Evolutionary conservation across 2,329 filamentous ascomycete genomes (phyloP), one percentile per base, ranked within the genome.

Genomic region (Claviceps sp.): DNA sequence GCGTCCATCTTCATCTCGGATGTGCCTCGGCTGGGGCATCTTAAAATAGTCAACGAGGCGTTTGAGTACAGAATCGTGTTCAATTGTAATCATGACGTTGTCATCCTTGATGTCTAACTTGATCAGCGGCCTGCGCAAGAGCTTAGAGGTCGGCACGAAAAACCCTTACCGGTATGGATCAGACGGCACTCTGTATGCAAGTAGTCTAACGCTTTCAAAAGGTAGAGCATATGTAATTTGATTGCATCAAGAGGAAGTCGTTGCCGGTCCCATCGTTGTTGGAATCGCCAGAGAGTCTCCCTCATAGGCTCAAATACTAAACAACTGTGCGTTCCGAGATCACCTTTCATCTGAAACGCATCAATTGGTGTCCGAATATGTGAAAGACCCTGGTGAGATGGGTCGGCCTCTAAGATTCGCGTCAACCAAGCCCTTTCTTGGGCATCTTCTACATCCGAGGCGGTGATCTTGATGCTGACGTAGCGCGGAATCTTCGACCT

Each of bases 241-340:
- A 60, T 54, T 3, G 58, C 5, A 2, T 54, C 52, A 10, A 51
- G 39, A 14, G 51, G 43, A 7, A 61, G 47, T 24, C 53, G 53
- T 42, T 56, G 19, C 11, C 49, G 41, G 16, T 17, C 52, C 6
- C 59, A 40, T 22, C 52, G 46, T 11, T 49, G 52, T 41, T 59
- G 58, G 16, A 56, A 43, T 14, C 55, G 38, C 30, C 38, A 55
- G 4, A 60, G 50, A 34, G 59, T 60, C 45, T 59, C 57, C 50
- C 57, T 53, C 59, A 56, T 60, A 0, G 57, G 56, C 34, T 56
- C 50, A 37, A 59, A 59, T 2, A 61, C 58, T 6, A 60, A 56
- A 44, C 59, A 61, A 30, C 40, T 16, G 30, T 61, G 57, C 19
- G 51, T 57, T 10, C 57, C 56, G 34, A 55, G n/a, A 17, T 54